Conservation (phyloP, 2,329 filamentous ascomycete genomes). For the Blumeriella jaapii region DNA sequence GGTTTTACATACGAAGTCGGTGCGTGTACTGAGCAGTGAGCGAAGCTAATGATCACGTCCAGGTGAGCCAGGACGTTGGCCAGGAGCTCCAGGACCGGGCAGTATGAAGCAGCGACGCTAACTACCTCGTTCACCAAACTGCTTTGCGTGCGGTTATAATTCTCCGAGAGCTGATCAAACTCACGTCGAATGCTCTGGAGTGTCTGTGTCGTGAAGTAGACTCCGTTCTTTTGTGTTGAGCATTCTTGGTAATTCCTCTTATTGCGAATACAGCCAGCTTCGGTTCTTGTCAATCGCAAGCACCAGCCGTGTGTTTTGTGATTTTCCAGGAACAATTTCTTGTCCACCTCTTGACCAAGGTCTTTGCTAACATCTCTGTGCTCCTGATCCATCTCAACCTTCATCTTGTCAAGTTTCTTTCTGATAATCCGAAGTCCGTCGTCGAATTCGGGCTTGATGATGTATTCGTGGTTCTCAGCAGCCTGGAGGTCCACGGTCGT, state of each 20-base stretch:
- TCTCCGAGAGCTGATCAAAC: slow-evolving; percentile 85
- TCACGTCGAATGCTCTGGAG: slow-evolving; percentile 75
- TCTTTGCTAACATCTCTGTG: slow-evolving; percentile 68
- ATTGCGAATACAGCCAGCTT: slow-evolving; percentile 87
- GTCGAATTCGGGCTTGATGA: slow-evolving; percentile 98
- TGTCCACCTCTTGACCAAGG: slow-evolving; percentile 84
- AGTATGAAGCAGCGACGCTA: slow-evolving; percentile 85
- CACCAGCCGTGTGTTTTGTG: slow-evolving; percentile 96
- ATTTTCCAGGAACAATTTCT: slow-evolving; percentile 96
- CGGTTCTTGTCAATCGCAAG: slow-evolving; percentile 81
- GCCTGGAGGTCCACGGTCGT: slow-evolving; percentile 94
- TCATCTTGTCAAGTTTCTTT: slow-evolving; percentile 78
- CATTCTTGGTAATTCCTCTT: slow-evolving; percentile 86
- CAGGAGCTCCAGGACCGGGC: slow-evolving; percentile 79
- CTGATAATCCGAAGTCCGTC: slow-evolving; percentile 78
- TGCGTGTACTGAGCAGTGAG: slow-evolving; percentile 86
- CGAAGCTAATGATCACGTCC: slow-evolving; percentile 89
- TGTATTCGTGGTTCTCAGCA: slow-evolving; percentile 92
- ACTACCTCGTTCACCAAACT: slow-evolving; percentile 90
- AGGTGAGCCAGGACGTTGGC: slow-evolving; percentile 84
- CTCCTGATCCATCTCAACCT: slow-evolving; percentile 72
- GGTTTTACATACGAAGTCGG: slow-evolving; percentile 86
- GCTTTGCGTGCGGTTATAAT: slow-evolving; percentile 88
- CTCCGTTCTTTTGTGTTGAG: slow-evolving; percentile 96
- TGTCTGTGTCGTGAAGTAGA: slow-evolving; percentile 86